These are phyloP conservation scores for Thalassiosira hispida DNA, from an alignment of 352 stramenopile species.

Conservation along the genomic window DNA sequence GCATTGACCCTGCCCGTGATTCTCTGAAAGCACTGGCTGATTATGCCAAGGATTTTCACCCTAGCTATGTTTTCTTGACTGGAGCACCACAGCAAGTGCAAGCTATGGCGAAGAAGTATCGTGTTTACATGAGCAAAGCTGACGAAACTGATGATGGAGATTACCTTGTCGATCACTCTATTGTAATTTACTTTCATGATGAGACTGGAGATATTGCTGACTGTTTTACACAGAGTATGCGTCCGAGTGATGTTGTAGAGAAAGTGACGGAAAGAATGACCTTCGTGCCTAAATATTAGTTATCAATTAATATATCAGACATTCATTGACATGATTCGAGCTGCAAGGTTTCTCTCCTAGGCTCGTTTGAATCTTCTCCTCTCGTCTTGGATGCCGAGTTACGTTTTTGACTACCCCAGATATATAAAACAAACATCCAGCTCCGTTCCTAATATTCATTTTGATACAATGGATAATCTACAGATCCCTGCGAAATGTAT, in stretches of 20 bases:
- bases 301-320: background rate
- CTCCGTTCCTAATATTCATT: too few relatives aligned
- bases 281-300: slow-evolving; percentile 57
- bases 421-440: too few relatives aligned
- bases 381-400: too few relatives aligned
- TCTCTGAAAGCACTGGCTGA: slow-evolving; percentile 94
- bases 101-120: slow-evolving; percentile 96
- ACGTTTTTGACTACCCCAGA: too few relatives aligned
- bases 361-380: too few relatives aligned
- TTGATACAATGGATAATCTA: too few relatives aligned
- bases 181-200: slow-evolving; percentile 98
- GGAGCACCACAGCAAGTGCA: slow-evolving; percentile 94
- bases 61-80: slow-evolving; percentile 84
- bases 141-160: slow-evolving; percentile 95
- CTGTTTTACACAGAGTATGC: slow-evolving; percentile 98
- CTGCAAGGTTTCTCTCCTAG: too few relatives aligned
- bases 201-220: slow-evolving; percentile 96
- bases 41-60: slow-evolving; percentile 94
- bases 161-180: slow-evolving; percentile 99
- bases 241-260: slow-evolving; percentile 92
- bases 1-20: slow-evolving; percentile 96
- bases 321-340: background rate
- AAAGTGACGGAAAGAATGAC: slow-evolving; percentile 89
- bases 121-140: slow-evolving; percentile 98
- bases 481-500: too few relatives aligned